phyloP scores from a whole-genome alignment of 805 yeast genomes.

The Kazachstania africana region DNA sequence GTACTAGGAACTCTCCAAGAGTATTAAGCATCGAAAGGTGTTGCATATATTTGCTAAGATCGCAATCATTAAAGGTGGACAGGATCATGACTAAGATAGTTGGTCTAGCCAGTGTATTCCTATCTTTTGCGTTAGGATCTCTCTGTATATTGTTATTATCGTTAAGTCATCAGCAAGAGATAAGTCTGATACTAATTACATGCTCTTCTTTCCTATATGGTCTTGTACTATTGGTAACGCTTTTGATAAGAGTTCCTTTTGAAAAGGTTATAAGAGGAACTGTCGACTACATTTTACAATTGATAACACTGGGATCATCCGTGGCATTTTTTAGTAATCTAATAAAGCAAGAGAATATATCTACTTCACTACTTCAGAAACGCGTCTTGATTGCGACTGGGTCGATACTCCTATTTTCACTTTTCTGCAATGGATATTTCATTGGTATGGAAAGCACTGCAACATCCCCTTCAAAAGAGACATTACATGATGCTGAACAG shows the following conservation, averaged over 20 bases:
- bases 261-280: background rate
- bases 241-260: background rate
- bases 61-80: too few relatives aligned
- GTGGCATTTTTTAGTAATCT: constrained; percentile 12
- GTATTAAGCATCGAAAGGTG: too few relatives aligned
- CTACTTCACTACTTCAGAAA: constrained; percentile 5
- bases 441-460: too few relatives aligned
- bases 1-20: too few relatives aligned
- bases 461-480: too few relatives aligned
- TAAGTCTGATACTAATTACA: constrained; percentile 15
- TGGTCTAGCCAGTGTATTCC: constrained; percentile 3
- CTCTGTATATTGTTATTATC: constrained; percentile 13
- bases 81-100: background rate
- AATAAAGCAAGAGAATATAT: constrained; percentile 3
- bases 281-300: constrained; percentile 7
- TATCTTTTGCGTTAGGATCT: constrained; percentile 15
- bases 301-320: constrained; percentile 11
- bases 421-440: constrained; percentile 14
- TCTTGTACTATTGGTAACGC: constrained; percentile 2
- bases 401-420: constrained; percentile 10
- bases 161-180: constrained; percentile 9
- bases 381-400: constrained; percentile 11
- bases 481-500: too few relatives aligned
- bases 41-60: too few relatives aligned
- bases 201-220: constrained; percentile 15